Base-by-base conservation (phyloP, 2,329 filamentous ascomycete species). In the Epichloe elymi region DNA sequence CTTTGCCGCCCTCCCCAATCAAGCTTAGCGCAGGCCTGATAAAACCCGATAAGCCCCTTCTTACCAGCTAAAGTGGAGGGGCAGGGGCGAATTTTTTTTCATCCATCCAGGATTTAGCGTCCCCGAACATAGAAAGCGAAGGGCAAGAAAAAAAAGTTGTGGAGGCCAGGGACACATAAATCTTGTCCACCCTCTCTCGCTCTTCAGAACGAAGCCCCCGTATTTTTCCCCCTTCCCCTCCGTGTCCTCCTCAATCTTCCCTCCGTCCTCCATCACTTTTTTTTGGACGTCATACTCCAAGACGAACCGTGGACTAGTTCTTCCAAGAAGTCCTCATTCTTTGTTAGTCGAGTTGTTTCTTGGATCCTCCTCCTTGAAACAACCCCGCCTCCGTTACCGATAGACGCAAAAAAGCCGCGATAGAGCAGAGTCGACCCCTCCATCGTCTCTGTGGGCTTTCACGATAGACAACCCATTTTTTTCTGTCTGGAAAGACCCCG, bases 381-480 rank as follows among this genome's bases (percentile, higher is more conserved):
- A 63, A 58, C 60, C 59, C 60, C 55, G 23, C 61, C 60, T 30
- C 59, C 57, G 55, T 56, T 60, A 59, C 63, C 63, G 61, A 62
- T 61, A 55, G 58, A 61, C 11, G 8, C 12, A 60, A 58, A 64
- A 61, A 61, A 59, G 64, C 63, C 64, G 62, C 61, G 56, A 66
- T 67, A 69, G 63, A 67, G 61, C 67, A 72, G 68, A 69, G 60
- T 63, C 69, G 69, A 71, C 62, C 58, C 66, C 67, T 71, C 67
- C 69, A 67, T 70, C 68, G 69, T 64, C 59, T 66, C 62, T 65
- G 62, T 59, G 57, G 57, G 56, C 57, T 62, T 48, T 48, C 49
- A 50, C 55, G 53, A 57, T 54, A 36, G 49, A 38, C 37, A 35
- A 40, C 36, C 5, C 15, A 17, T n/a, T 33, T 41, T 41, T 38